phyloP scores from a whole-genome alignment of 345 rosid species.

The Raphanus sativus region DNA sequence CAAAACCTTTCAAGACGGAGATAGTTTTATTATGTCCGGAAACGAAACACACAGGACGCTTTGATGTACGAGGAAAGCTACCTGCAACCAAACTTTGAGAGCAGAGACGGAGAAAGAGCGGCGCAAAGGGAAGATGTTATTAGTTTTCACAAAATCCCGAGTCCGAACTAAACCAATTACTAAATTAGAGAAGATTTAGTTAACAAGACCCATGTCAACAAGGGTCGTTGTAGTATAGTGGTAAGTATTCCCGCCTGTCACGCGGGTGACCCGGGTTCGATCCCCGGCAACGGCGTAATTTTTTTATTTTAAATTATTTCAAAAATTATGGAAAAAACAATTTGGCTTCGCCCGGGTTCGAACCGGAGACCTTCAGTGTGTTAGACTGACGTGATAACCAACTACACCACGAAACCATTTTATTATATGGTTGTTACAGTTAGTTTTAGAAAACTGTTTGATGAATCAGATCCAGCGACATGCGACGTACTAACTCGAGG shows the following conservation, averaged over 20 bases:
- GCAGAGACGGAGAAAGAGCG: neutral
- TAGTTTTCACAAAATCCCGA: too few species aligned
- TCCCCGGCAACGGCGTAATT: slow-evolving; percentile 41
- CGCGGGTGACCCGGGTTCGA: slow-evolving; percentile 97
- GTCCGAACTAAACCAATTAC: too few species aligned
- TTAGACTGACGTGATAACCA: slow-evolving; percentile 99
- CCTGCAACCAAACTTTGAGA: neutral
- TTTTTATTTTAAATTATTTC: neutral
- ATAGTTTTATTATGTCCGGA: too few species aligned
- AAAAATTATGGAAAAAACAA: too few species aligned
- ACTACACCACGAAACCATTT: slow-evolving; percentile 92
- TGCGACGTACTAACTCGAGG: too few species aligned
- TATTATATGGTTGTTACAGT: neutral
- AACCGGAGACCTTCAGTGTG: slow-evolving; percentile 76
- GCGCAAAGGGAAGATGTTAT: neutral
- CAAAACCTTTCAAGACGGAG: too few species aligned
- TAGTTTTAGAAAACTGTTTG: too few species aligned
- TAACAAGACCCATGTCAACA: too few species aligned
- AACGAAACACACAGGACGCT: too few species aligned
- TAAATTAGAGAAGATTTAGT: too few species aligned
- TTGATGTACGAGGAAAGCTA: neutral
- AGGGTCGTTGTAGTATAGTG: slow-evolving; percentile 90
- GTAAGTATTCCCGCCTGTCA: slow-evolving; percentile 65
- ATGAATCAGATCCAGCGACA: too few species aligned
- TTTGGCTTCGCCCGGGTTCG: slow-evolving; percentile 9